phyloP scores from a whole-genome alignment of 2,329 filamentous ascomycete species.

The Aspergillus fijiensis region DNA sequence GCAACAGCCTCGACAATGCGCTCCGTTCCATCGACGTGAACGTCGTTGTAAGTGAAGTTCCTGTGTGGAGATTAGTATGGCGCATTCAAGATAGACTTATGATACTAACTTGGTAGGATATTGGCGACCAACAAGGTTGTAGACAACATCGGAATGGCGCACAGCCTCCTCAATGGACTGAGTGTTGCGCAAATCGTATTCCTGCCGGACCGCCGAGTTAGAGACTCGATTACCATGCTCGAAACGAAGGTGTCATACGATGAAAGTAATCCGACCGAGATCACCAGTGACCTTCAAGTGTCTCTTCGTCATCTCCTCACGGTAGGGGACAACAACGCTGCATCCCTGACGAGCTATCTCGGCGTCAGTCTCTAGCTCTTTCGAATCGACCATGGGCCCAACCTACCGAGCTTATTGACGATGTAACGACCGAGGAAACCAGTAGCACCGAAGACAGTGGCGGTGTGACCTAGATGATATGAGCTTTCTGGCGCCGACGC shows the following conservation, averaged over 20 bases:
- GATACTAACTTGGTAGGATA: constrained; percentile 87
- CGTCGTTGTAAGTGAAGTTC: constrained; percentile 91
- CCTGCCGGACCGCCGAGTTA: constrained; percentile 52
- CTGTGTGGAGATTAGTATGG: constrained; percentile 50
- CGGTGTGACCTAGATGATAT: constrained; percentile 73
- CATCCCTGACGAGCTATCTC: constrained; percentile 81
- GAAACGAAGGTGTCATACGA: constrained; percentile 54
- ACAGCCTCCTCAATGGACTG: constrained; percentile 95
- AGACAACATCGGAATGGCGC: constrained; percentile 94
- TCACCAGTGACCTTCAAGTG: constrained; percentile 97
- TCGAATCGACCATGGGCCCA: background rate
- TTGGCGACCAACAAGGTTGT: constrained; percentile 90
- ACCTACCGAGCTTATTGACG: constrained; percentile 83
- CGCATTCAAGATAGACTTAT: background rate
- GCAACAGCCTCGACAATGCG: constrained; percentile 91
- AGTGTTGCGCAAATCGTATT: constrained; percentile 93
- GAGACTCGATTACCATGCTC: constrained; percentile 4
- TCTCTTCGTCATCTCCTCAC: constrained; percentile 97
- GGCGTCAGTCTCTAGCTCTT: constrained; percentile 35
- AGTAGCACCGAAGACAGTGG: constrained; percentile 95
- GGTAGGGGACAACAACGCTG: constrained; percentile 87
- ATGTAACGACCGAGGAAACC: constrained; percentile 96
- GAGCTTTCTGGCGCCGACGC: background rate
- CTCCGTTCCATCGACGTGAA: constrained; percentile 88
- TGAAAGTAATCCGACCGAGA: constrained; percentile 82